phyloP scores from a whole-genome alignment of 208 protist genomes.

The Leishmania turanica region DNA sequence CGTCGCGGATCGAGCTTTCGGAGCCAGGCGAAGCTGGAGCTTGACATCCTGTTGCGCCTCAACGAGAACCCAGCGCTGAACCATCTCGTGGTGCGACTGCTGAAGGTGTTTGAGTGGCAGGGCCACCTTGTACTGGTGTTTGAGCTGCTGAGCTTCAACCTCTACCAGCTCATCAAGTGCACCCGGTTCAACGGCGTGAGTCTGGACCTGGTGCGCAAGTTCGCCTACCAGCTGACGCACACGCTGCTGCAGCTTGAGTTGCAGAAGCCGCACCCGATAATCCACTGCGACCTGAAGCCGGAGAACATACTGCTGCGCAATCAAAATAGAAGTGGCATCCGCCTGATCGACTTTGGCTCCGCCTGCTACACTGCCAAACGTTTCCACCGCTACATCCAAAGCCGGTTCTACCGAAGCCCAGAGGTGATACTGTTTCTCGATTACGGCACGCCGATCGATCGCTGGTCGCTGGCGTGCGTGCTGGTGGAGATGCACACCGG shows the following conservation, averaged over 20 bases:
- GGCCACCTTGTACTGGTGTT: constrained; percentile 98
- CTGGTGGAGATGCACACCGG: constrained; percentile 98
- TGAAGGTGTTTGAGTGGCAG: constrained; percentile 91
- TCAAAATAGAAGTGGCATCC: constrained; percentile 92
- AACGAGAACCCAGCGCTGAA: constrained; percentile 66
- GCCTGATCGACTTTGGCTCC: constrained; percentile 98
- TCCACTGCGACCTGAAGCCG: constrained; percentile 99
- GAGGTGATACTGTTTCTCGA: constrained; percentile 97
- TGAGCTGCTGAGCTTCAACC: constrained; percentile 96
- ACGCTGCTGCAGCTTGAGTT: constrained; percentile 89
- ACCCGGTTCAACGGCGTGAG: constrained; percentile 89
- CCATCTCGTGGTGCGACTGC: constrained; percentile 80
- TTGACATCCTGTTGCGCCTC: constrained; percentile 81
- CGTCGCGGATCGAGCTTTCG: constrained; percentile 82
- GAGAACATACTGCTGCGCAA: constrained; percentile 94
- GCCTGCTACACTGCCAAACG: constrained; percentile 93
- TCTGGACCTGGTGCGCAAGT: constrained; percentile 91
- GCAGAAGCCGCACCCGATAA: constrained; percentile 90
- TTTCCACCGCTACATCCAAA: constrained; percentile 98
- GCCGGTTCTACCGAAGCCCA: constrained; percentile 97
- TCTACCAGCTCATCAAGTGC: constrained; percentile 97
- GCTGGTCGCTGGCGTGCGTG: constrained; percentile 99
- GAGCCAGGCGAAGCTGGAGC: constrained; percentile 84
- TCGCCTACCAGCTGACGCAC: constrained; percentile 94
- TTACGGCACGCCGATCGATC: constrained; percentile 97